These are phyloP conservation scores for Botrytis galanthina DNA, from an alignment of 2,329 filamentous ascomycete species.

Conservation along the genomic window DNA sequence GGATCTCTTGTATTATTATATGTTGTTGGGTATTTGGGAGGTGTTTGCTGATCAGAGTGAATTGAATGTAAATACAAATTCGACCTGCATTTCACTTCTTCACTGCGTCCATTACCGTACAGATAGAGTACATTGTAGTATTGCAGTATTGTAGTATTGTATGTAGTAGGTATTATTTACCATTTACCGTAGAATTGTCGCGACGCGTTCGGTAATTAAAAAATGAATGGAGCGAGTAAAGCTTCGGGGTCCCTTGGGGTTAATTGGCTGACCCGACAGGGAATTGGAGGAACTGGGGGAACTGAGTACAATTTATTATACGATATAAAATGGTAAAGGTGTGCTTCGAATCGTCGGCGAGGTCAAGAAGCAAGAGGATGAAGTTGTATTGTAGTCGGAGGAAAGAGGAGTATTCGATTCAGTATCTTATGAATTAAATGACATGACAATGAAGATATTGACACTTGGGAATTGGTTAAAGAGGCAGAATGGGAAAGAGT, in stretches of 20 bases:
- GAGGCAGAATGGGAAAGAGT: no score
- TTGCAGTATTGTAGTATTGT: no score
- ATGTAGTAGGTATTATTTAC: not conserved
- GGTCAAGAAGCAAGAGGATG: not conserved
- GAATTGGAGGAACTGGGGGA: not conserved
- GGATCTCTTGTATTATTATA: not conserved
- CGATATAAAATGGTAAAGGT: not conserved
- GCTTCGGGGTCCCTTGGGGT: not conserved
- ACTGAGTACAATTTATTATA: not conserved
- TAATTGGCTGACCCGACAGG: constrained; percentile 1
- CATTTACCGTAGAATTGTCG: constrained; percentile 11
- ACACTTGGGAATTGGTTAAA: not conserved
- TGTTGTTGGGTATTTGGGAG: not conserved
- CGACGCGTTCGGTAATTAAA: constrained; percentile 27
- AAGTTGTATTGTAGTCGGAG: not conserved
- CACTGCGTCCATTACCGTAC: not conserved
- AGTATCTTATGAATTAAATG: not conserved
- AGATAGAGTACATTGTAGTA: not conserved
- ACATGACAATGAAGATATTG: not conserved
- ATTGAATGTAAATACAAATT: not conserved
- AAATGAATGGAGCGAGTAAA: not conserved
- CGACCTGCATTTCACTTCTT: not conserved
- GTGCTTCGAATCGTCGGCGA: not conserved
- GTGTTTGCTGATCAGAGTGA: not conserved
- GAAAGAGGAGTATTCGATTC: not conserved